Percentiles rank a stretch among this genome's conserved stretches.
These are phyloP conservation scores for Kwoniella shivajii DNA, from an alignment of 1,284 basidiomycete species.

Conservation along the genomic window DNA sequence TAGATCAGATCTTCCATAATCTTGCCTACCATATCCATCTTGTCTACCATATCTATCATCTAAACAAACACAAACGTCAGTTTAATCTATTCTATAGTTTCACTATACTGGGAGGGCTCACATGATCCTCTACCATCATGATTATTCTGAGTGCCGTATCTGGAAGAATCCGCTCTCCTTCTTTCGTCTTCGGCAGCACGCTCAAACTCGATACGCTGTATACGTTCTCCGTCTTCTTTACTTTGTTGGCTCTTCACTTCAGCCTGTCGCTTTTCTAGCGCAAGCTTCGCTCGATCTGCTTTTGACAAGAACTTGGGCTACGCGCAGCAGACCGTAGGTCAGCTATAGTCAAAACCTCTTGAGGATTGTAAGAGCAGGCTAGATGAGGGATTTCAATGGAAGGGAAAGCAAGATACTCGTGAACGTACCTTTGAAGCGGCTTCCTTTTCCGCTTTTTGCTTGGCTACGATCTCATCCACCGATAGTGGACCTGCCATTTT, in stretches of 20 bases:
- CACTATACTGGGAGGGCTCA: background rate
- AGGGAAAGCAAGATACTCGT: background rate
- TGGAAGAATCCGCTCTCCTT: slow-evolving; percentile 53
- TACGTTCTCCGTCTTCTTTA: slow-evolving; percentile 32
- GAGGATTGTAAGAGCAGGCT: slow-evolving; percentile 61
- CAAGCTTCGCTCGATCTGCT: slow-evolving; percentile 61
- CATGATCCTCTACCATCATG: slow-evolving; percentile 20
- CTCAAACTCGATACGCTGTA: slow-evolving; percentile 53
- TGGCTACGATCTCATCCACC: slow-evolving; percentile 77
- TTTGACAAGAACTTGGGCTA: slow-evolving; percentile 39
- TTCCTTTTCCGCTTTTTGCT: slow-evolving; percentile 83
- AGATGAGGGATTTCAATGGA: background rate
- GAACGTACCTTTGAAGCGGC: slow-evolving; percentile 75
- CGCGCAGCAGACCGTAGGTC: background rate
- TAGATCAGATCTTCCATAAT: slow-evolving; percentile 6
- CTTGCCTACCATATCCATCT: slow-evolving; percentile 10
- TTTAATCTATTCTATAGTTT: background rate
- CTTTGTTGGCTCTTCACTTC: slow-evolving; percentile 67
- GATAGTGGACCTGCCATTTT: slow-evolving; percentile 47
- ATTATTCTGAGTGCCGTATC: slow-evolving; percentile 42
- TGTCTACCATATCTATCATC: slow-evolving; percentile 23
- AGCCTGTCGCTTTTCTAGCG: slow-evolving; percentile 78
- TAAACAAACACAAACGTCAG: slow-evolving; percentile 1
- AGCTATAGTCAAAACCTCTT: no score
- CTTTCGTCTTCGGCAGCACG: slow-evolving; percentile 70